phyloP scores from a whole-genome alignment of 2,329 filamentous ascomycete genomes.

The Macrophomina phaseolina region DNA sequence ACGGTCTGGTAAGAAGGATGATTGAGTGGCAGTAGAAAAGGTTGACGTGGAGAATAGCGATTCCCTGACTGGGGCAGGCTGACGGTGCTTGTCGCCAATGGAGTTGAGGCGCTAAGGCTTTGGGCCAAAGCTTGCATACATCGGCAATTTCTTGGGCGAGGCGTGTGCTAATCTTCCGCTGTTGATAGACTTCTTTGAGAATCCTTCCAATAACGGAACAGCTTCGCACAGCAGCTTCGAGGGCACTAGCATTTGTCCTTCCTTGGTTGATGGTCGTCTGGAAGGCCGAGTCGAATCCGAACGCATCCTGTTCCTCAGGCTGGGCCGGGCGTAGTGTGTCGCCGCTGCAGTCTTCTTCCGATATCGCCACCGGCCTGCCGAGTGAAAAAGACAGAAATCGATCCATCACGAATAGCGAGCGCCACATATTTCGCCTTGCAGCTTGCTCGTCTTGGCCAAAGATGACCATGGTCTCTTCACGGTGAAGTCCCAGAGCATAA shows the following conservation, averaged over 20 bases:
- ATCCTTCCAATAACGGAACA: slow-evolving; percentile 65
- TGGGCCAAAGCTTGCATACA: slow-evolving; percentile 59
- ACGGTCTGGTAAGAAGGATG: slow-evolving; percentile 67
- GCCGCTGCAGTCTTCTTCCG: slow-evolving; percentile 66
- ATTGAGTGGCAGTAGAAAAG: slow-evolving; percentile 68
- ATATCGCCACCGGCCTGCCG: slow-evolving; percentile 66
- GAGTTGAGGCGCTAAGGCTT: slow-evolving; percentile 55
- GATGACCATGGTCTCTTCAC: slow-evolving; percentile 63
- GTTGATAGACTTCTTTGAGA: slow-evolving; percentile 65
- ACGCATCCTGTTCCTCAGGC: slow-evolving; percentile 35
- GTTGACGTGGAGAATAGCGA: slow-evolving; percentile 67
- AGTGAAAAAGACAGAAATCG: slow-evolving; percentile 67
- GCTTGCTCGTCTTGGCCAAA: slow-evolving; percentile 56
- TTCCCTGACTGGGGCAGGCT: slow-evolving; percentile 55
- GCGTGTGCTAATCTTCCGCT: slow-evolving; percentile 63
- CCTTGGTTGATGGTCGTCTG: slow-evolving; percentile 36
- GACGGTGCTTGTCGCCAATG: slow-evolving; percentile 58
- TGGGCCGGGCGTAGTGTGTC: slow-evolving; percentile 46
- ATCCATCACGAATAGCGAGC: slow-evolving; percentile 69
- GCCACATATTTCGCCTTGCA: slow-evolving; percentile 65
- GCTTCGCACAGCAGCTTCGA: slow-evolving; percentile 64
- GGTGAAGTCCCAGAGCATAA: slow-evolving; percentile 66
- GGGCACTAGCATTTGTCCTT: slow-evolving; percentile 47
- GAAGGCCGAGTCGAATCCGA: slow-evolving; percentile 34
- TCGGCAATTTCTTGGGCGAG: slow-evolving; percentile 64